Evolutionary conservation across 2,329 filamentous ascomycete species (phyloP).

Genomic region (Beauveria medogensis): DNA sequence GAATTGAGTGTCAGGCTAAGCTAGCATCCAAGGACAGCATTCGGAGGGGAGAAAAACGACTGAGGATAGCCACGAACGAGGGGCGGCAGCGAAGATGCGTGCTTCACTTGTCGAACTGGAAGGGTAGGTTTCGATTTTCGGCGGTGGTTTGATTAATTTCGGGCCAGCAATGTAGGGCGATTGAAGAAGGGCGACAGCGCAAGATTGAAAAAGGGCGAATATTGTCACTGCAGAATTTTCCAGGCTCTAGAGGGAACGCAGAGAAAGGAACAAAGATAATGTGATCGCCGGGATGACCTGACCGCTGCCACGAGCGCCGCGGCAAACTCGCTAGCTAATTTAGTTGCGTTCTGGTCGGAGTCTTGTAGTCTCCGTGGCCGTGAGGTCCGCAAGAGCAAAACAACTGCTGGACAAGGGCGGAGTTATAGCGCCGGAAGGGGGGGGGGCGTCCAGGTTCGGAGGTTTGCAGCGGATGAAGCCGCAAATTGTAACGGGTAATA

Average conservation of each 20-base stretch:
- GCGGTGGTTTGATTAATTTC: neutral
- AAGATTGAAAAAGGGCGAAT: neutral
- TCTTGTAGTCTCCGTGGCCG: slow-evolving; percentile 7
- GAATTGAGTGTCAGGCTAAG: neutral
- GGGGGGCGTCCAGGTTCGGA: neutral
- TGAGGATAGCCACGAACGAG: neutral
- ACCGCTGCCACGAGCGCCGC: neutral
- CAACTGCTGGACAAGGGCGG: neutral
- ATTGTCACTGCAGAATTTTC: no score
- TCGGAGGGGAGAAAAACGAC: neutral
- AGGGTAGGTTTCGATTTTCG: neutral
- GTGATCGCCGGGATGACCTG: neutral
- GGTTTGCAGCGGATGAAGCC: neutral
- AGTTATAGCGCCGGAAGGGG: neutral
- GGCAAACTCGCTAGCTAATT: neutral
- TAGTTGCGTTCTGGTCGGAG: neutral
- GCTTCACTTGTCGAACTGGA: neutral
- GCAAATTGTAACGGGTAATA: neutral
- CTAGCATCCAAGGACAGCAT: neutral
- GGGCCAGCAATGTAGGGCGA: neutral
- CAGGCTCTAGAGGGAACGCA: neutral
- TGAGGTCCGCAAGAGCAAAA: slow-evolving; percentile 1
- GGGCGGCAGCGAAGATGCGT: neutral
- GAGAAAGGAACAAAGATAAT: neutral
- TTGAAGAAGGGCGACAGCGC: neutral